These are phyloP conservation scores for Poterioochromonas sp. DNA, from an alignment of 352 stramenopile species.

Conservation along the genomic window DNA sequence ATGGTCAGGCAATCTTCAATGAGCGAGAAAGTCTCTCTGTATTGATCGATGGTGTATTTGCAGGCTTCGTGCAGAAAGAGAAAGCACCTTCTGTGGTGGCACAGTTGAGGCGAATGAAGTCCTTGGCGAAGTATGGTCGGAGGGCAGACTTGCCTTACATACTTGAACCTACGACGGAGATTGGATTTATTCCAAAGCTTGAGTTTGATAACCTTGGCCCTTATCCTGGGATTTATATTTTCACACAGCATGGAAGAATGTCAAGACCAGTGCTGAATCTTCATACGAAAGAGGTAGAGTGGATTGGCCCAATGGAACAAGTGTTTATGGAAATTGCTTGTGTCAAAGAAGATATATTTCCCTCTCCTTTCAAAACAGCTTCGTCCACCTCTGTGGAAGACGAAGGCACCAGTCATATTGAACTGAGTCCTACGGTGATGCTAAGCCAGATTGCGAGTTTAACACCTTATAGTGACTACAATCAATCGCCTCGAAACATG, in stretches of 20 bases:
- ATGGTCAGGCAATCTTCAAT: conserved; percentile 58
- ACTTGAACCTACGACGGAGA: conserved; percentile 10
- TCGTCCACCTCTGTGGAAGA: background rate
- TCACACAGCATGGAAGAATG: conserved; percentile 84
- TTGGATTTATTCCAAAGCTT: conserved; percentile 22
- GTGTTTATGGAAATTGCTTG: conserved; percentile 96
- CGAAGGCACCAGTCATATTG: conserved; percentile 83
- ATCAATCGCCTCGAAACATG: conserved; percentile 99
- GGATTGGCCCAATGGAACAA: conserved; percentile 94
- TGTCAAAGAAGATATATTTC: conserved; percentile 84
- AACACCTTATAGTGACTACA: conserved; percentile 97
- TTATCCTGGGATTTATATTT: conserved; percentile 96
- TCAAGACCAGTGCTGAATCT: conserved; percentile 80
- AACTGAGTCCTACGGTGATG: conserved; percentile 98
- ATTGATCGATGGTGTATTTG: conserved; percentile 88
- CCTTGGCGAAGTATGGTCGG: conserved; percentile 19
- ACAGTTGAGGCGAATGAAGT: conserved; percentile 58
- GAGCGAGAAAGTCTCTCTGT: conserved; percentile 80
- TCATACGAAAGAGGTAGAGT: conserved; percentile 78
- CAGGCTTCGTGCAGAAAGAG: conserved; percentile 72
- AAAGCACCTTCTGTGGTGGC: conserved; percentile 66
- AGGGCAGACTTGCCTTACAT: background rate
- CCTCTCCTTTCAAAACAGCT: conserved; percentile 30
- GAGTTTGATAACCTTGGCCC: conserved; percentile 53
- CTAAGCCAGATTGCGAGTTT: conserved; percentile 94